A percentile compares a stretch with the other conserved stretches of the same genome.
phyloP scores from a whole-genome alignment of 2,329 filamentous ascomycete species.

The Sarocladium brachiariae region DNA sequence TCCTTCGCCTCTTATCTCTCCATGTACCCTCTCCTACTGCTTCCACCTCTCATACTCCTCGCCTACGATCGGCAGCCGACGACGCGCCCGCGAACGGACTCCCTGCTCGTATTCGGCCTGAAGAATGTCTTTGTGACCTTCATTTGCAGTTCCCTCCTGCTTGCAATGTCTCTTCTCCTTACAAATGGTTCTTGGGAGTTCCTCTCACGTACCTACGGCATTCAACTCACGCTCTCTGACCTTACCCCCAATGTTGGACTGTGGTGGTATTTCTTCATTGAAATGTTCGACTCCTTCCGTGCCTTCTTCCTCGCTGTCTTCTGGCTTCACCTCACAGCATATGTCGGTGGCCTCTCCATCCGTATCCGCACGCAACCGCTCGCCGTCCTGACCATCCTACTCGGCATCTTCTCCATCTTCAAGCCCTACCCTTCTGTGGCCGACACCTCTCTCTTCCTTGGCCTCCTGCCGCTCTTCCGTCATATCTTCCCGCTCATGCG shows the following conservation, averaged over 20 bases:
- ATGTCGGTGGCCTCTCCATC: conserved; percentile 79
- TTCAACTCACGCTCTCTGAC: conserved; percentile 84
- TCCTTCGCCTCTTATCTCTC: conserved; percentile 86
- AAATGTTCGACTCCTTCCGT: conserved; percentile 98
- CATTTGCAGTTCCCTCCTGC: conserved; percentile 51
- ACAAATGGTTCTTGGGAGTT: conserved; percentile 82
- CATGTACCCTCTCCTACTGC: conserved; percentile 81
- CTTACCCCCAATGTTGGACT: conserved; percentile 91
- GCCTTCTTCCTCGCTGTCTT: conserved; percentile 97
- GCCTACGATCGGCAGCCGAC: conserved; percentile 59
- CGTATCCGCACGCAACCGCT: conserved; percentile 80
- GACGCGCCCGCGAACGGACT: conserved; percentile 24
- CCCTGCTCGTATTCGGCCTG: conserved; percentile 43
- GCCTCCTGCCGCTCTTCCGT: conserved; percentile 75
- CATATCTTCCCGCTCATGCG: conserved; percentile 91
- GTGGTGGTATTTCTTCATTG: conserved; percentile 99
- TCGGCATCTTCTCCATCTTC: conserved; percentile 90
- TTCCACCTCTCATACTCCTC: conserved; percentile 74
- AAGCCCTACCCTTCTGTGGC: conserved; percentile 94
- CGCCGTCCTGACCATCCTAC: conserved; percentile 74
- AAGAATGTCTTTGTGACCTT: conserved; percentile 47
- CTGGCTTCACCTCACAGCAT: conserved; percentile 89
- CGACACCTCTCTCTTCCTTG: conserved; percentile 81
- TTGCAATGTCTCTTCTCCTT: conserved; percentile 65
- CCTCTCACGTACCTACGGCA: conserved; percentile 80